A percentile compares a stretch with the other conserved stretches of the same genome.
Evolutionary conservation across 805 yeast genomes (phyloP).

Genomic region (Lipomyces japonicus): DNA sequence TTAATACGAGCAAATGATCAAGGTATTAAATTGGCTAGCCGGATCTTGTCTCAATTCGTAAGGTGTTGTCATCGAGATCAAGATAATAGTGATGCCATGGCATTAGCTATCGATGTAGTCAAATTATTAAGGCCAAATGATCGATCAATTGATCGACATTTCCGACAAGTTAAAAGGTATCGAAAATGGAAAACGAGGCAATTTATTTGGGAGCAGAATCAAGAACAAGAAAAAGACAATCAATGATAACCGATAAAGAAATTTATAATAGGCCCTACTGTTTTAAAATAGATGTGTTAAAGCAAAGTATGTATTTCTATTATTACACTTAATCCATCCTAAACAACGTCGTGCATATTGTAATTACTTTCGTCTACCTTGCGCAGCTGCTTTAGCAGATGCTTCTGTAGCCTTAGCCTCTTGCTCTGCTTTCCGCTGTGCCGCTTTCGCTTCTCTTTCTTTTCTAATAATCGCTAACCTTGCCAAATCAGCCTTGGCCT

Average conservation of each 20-base stretch:
- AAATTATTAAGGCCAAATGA: slow-evolving; percentile 5
- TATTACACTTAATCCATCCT: background rate
- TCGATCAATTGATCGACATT: too few relatives aligned
- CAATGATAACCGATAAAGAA: background rate
- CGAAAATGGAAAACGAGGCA: slow-evolving; percentile 10
- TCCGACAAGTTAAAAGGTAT: too few relatives aligned
- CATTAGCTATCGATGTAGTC: slow-evolving; percentile 3
- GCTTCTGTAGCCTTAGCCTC: slow-evolving; percentile 25
- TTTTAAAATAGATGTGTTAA: too few relatives aligned
- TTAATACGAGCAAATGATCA: background rate
- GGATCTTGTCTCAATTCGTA: slow-evolving; percentile 9
- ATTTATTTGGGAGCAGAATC: background rate
- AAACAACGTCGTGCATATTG: background rate
- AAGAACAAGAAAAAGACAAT: background rate
- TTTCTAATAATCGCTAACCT: slow-evolving; percentile 46
- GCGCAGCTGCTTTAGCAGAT: slow-evolving; percentile 8
- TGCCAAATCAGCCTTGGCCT: slow-evolving; percentile 53
- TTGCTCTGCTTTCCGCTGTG: slow-evolving; percentile 23
- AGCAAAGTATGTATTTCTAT: background rate
- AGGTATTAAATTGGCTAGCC: background rate
- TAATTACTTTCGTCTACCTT: slow-evolving; percentile 2
- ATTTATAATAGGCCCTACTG: too few relatives aligned
- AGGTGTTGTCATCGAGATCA: slow-evolving; percentile 18
- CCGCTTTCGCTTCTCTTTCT: slow-evolving; percentile 27
- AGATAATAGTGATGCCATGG: slow-evolving; percentile 13